These are phyloP conservation scores for Cladosporium sp. DNA, from an alignment of 2,329 filamentous ascomycete genomes.

Conservation along the genomic window DNA sequence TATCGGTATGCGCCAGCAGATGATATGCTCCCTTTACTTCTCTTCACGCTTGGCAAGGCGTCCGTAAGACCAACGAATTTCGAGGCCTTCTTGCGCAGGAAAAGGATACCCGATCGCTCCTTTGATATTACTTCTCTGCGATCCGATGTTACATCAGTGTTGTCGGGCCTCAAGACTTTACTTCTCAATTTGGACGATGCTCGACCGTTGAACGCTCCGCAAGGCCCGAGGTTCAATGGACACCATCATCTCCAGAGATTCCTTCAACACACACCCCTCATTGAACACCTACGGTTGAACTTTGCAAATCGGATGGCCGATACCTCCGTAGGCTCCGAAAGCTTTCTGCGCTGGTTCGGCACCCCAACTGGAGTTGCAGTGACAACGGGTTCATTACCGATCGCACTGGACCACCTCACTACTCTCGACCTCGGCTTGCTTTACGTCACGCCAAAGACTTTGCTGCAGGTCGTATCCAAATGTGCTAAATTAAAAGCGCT, in stretches of 20 bases:
- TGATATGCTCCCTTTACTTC: constrained; percentile 27
- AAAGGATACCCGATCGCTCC: not conserved
- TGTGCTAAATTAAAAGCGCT: constrained; percentile 13
- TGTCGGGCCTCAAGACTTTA: not conserved
- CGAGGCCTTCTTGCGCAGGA: constrained; percentile 32
- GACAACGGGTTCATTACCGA: not conserved
- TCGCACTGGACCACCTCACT: not conserved
- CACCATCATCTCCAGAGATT: constrained; percentile 24
- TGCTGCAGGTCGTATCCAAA: constrained; percentile 1
- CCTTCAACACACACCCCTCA: constrained; percentile 24
- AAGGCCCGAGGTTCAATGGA: too few relatives aligned
- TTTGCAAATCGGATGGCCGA: constrained; percentile 19
- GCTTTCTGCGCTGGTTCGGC: not conserved
- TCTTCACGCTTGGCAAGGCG: constrained; percentile 29
- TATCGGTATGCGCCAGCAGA: not conserved
- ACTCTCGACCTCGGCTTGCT: constrained; percentile 16
- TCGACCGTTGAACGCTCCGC: not conserved
- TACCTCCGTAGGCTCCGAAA: not conserved
- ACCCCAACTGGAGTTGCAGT: not conserved
- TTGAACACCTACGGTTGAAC: constrained; percentile 32
- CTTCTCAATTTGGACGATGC: not conserved
- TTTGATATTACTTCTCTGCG: not conserved
- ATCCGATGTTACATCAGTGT: not conserved
- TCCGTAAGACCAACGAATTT: constrained; percentile 25
- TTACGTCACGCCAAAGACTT: not conserved